Conservation (phyloP, 352 stramenopile species). For the Thalassiosira exigua region DNA sequence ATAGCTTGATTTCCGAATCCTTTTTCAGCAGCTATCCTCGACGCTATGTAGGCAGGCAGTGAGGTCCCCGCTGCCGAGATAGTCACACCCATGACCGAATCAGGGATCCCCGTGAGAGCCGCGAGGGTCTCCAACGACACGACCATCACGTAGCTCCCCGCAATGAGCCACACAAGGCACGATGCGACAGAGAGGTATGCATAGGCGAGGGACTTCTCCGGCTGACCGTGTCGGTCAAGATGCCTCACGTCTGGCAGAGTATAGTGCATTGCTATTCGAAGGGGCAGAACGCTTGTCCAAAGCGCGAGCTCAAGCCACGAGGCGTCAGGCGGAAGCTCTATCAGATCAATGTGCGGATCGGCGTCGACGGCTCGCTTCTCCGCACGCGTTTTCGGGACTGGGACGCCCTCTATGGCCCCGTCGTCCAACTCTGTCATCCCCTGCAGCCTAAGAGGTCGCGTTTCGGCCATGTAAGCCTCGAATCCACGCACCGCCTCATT, state of each 20-base stretch:
- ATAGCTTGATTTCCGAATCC: constrained; percentile 86
- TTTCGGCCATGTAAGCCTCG: constrained; percentile 48
- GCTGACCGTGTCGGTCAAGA: constrained; percentile 56
- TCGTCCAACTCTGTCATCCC: constrained; percentile 28
- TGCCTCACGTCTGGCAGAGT: constrained; percentile 69
- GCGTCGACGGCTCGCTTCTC: constrained; percentile 34
- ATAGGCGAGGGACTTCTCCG: constrained; percentile 31
- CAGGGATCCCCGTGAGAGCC: constrained; percentile 63
- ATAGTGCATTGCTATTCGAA: constrained; percentile 70
- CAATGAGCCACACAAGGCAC: constrained; percentile 71
- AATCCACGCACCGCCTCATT: constrained; percentile 58
- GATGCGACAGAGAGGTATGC: constrained; percentile 55
- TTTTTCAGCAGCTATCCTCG: constrained; percentile 64
- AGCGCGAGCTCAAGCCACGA: constrained; percentile 48
- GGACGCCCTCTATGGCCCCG: constrained; percentile 15
- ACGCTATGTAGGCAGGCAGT: constrained; percentile 74
- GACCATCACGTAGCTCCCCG: constrained; percentile 74
- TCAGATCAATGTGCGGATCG: constrained; percentile 51
- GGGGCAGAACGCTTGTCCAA: constrained; percentile 59
- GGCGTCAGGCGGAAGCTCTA: constrained; percentile 57
- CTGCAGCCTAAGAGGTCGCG: constrained; percentile 1
- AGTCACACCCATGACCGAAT: constrained; percentile 71
- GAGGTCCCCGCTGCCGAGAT: constrained; percentile 69
- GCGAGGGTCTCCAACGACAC: constrained; percentile 68
- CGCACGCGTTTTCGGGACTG: not conserved